These are phyloP conservation scores for Plasmodium gonderi DNA, from an alignment of 169 alveolate species.

Conservation along the genomic window DNA sequence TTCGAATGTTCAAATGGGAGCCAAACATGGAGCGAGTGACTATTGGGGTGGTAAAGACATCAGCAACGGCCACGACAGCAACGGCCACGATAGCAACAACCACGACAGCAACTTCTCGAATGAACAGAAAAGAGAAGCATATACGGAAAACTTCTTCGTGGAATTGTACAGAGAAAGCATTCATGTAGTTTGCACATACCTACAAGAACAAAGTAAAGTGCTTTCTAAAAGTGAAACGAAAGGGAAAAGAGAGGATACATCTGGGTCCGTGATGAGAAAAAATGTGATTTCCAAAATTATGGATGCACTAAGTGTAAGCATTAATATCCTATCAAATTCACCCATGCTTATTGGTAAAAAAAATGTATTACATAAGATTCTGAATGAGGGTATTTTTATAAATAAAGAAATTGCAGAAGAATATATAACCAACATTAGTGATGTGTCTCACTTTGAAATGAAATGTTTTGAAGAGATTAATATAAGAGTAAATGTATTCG, in stretches of 20 bases:
- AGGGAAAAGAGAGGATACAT: not conserved
- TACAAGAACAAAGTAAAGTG: not conserved
- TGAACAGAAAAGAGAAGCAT: not conserved
- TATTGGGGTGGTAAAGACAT: not conserved
- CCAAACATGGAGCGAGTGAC: too few species aligned
- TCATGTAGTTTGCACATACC: conserved; percentile 5
- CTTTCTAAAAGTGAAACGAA: not conserved
- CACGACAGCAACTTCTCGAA: not conserved
- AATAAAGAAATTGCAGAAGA: conserved; percentile 17
- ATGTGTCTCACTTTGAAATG: conserved; percentile 17
- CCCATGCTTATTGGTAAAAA: conserved; percentile 42
- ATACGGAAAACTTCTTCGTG: not conserved
- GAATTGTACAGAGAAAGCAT: conserved; percentile 23
- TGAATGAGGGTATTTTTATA: conserved; percentile 34
- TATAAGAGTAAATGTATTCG: conserved; percentile 11
- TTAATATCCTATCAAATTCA: conserved; percentile 6
- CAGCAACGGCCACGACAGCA: not conserved
- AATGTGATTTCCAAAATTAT: conserved; percentile 18
- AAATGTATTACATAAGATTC: conserved; percentile 9
- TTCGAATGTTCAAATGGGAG: not conserved
- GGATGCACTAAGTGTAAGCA: conserved; percentile 21
- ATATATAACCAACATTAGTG: conserved; percentile 10
- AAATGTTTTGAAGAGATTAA: conserved; percentile 10
- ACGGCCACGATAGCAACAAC: not conserved
- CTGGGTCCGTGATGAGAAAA: not conserved